Evolutionary conservation across 352 stramenopile genomes (phyloP).

Genomic region (Globisporangium cederbergense): DNA sequence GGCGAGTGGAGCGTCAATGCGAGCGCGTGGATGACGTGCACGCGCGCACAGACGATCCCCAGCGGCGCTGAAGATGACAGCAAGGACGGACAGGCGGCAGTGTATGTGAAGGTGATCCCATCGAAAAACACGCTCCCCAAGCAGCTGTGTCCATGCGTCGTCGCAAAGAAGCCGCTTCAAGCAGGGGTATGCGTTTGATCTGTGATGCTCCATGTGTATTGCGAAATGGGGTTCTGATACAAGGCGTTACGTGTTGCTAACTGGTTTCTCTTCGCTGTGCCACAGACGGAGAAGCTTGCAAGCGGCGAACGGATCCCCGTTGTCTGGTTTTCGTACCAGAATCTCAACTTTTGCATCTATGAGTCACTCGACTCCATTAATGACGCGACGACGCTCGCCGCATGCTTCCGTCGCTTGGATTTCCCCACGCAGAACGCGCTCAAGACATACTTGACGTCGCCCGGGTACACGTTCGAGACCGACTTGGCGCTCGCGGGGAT

Average conservation of each 20-base stretch:
- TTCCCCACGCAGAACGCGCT: conserved; percentile 37
- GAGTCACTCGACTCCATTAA: conserved; percentile 28
- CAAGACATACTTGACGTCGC: conserved; percentile 18
- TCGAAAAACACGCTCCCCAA: conserved; percentile 46
- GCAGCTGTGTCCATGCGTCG: conserved; percentile 44
- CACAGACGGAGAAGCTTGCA: conserved; percentile 16
- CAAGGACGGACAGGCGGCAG: neutral
- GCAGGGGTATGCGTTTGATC: conserved; percentile 8
- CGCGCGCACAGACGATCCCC: conserved; percentile 14
- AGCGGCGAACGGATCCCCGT: conserved; percentile 30
- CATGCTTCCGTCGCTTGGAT: conserved; percentile 39
- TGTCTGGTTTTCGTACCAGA: conserved; percentile 78
- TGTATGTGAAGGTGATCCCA: conserved; percentile 58
- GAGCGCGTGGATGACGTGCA: conserved; percentile 35
- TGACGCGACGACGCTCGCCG: conserved; percentile 4
- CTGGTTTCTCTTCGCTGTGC: neutral
- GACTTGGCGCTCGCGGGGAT: conserved; percentile 25
- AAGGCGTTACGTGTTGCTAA: neutral
- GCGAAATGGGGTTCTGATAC: neutral
- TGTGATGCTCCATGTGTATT: neutral
- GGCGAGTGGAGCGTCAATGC: conserved; percentile 50
- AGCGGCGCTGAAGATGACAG: neutral
- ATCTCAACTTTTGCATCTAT: conserved; percentile 71
- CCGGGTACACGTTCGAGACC: conserved; percentile 17
- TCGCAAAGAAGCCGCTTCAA: conserved; percentile 21